Base-by-base conservation (phyloP, 2,329 filamentous ascomycete genomes). In the Xylariaceae sp. region DNA sequence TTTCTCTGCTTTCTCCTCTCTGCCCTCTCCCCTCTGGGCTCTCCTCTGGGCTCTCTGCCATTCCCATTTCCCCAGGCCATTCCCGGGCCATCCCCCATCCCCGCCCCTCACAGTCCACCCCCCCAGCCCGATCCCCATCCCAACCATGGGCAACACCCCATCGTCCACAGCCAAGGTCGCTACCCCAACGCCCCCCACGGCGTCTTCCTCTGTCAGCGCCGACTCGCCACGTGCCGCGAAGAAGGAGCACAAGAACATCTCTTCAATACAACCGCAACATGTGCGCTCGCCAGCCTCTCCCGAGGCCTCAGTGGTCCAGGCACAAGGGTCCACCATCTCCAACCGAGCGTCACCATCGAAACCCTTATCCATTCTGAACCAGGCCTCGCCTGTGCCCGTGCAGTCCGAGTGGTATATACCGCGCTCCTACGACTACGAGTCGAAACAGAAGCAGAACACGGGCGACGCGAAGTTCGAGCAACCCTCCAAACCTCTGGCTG, bases 301-400 rank as follows among this genome's bases (percentile, higher is more conserved):
- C 60, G 84, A 87, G 73, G 79, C 81, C 56, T 86, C 84, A 54
- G 78, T 84, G 63, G 80, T 83, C 64, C 82, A 84, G 72, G 84
- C 83, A 54, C 79, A 82, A 59, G 82, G 82, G 66, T 83, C 81
- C 59, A 82, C 80, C 62, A 76, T 76, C 62, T 75, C 76, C 68
- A 74, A 73, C 53, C 77, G 76, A 67, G 77, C 76, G 70, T 71
- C 80, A 63, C 79, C 80, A 59, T 72, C 77, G 55, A 79, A 77
- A 34, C 77, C 80, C 63, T 75, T 80, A 62, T 78, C 78, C 54
- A 79, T 77, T 60, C 74, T 80, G 58, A 79, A 74, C 71, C 76
- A 74, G 61, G 80, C 78, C 53, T 78, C 80, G 51, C 76, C 76
- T 39, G 69, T 68, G 35, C 64, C 69, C 37, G 64, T 67, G 49